Evolutionary conservation across 2,329 filamentous ascomycete genomes (phyloP), one percentile per base, ranked within the genome.

Genomic region (Diaporthe nobilis): DNA sequence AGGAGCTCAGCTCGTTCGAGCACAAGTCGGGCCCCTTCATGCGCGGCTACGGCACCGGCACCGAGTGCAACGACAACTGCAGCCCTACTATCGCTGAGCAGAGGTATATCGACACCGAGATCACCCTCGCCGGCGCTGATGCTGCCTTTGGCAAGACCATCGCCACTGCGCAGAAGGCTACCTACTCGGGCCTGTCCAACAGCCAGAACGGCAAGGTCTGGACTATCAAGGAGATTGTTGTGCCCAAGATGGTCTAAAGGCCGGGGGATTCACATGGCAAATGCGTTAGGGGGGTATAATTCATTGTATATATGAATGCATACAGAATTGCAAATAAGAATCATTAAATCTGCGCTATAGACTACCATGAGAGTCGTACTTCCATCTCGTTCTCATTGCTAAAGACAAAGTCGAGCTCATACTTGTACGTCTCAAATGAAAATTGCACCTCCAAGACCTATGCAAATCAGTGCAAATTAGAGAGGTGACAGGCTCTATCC

Each of bases 31-130:
- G 85, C 0, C 83, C 83, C 17, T 79, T 77, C 22, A 86, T 85
- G 84, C 84, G 79, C 13, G 84, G 82, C 13, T 83, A 81, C 67
- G 82, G 84, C 57, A 86, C 84, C 2, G 84, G 84, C n/a, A 86
- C 84, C 2, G 84, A 86, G 77, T 87, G 85, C 60, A 77, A 85
- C 76, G 71, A 79, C 22, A 77, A 75, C 57, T 86, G 85, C 79
- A 82, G 80, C 0, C 83, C 82, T n/a, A 86, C 85, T n/a, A 78
- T 84, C 39, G 81, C 82, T 8, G 77, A 80, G 7, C 85, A 86
- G 79, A 79, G 80, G 22, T 86, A 86, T 77, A 72, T 82, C 55
- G 83, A 85, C 75, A 86, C 84, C 1, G 79, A 79, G n/a, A 84
- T 86, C 73, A 86, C 83, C 22, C 81, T 86, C 7, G 81, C 80